These are phyloP conservation scores for Scopulariopsis brevicaulis DNA, from an alignment of 2,329 filamentous ascomycete genomes.

Conservation along the genomic window DNA sequence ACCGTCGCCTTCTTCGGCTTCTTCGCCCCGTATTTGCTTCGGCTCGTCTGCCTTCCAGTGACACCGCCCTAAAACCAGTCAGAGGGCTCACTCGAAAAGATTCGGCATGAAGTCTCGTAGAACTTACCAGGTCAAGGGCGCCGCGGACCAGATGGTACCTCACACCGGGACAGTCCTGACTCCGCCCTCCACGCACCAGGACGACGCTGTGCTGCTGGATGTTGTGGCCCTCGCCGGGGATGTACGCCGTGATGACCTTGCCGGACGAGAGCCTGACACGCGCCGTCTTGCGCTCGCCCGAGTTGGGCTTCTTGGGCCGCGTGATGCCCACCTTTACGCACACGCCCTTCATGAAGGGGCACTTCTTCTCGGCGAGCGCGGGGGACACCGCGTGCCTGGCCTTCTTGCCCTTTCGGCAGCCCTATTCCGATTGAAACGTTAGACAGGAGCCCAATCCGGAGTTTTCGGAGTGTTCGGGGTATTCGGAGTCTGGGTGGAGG, in stretches of 20 bases:
- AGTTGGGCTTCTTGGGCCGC: slow-evolving; percentile 98
- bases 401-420: slow-evolving; percentile 67
- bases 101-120: background rate
- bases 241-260: slow-evolving; percentile 82
- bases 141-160: slow-evolving; percentile 89
- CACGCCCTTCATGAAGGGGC: slow-evolving; percentile 86
- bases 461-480: background rate
- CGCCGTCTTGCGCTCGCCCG: slow-evolving; percentile 89
- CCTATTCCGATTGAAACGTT: slow-evolving; percentile 25
- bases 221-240: slow-evolving; percentile 95
- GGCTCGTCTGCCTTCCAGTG: slow-evolving; percentile 66
- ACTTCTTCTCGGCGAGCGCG: slow-evolving; percentile 55
- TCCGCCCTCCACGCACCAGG: slow-evolving; percentile 81
- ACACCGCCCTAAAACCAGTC: slow-evolving; percentile 64
- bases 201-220: slow-evolving; percentile 98
- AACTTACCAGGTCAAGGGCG: slow-evolving; percentile 79
- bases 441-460: background rate
- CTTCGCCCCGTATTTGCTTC: slow-evolving; percentile 98
- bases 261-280: slow-evolving; percentile 83
- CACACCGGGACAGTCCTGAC: slow-evolving; percentile 97
- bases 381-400: slow-evolving; percentile 83
- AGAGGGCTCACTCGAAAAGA: background rate
- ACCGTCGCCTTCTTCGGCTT: slow-evolving; percentile 79
- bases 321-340: slow-evolving; percentile 89
- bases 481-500: background rate